Conservation (phyloP, 78 protist species). For the Diacronema lutheri region DNA sequence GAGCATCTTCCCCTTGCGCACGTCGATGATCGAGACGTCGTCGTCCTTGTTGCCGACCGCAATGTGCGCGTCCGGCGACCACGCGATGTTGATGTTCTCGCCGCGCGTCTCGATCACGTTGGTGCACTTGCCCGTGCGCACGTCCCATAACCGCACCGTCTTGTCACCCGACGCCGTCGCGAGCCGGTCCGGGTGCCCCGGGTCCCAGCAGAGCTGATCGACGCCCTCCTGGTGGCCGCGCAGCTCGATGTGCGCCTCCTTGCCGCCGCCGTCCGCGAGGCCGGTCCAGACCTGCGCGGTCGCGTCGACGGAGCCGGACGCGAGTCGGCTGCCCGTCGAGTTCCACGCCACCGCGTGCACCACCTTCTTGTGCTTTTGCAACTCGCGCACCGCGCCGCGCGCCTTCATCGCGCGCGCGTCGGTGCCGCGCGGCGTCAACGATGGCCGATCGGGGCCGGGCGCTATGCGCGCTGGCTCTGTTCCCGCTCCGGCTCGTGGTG, state of each 20-base stretch:
- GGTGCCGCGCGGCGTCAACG: too few species aligned
- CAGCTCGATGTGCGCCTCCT: background rate
- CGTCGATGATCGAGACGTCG: constrained; percentile 16
- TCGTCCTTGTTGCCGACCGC: constrained; percentile 39
- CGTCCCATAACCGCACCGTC: constrained; percentile 44
- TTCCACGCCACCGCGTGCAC: constrained; percentile 2
- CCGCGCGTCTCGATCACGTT: constrained; percentile 25
- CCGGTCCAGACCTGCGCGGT: background rate
- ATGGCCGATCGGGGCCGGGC: too few species aligned
- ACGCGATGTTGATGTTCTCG: constrained; percentile 39
- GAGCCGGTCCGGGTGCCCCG: background rate
- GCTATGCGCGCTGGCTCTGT: too few species aligned
- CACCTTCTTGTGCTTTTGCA: background rate
- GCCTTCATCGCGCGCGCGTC: too few species aligned
- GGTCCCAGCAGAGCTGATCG: constrained; percentile 16
- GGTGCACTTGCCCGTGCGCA: background rate
- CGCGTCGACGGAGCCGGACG: constrained; percentile 12
- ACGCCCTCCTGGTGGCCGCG: constrained; percentile 4
- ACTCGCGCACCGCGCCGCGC: background rate
- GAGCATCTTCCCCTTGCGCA: constrained; percentile 16
- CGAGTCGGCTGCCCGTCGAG: background rate
- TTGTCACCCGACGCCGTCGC: constrained; percentile 35
- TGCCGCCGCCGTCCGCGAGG: background rate
- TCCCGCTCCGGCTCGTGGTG: too few species aligned
- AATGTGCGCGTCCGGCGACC: constrained; percentile 27